Evolutionary conservation across 306 rosid genomes (phyloP), one percentile per base, ranked within the genome.

Genomic region (Erythrophleum fordii): DNA sequence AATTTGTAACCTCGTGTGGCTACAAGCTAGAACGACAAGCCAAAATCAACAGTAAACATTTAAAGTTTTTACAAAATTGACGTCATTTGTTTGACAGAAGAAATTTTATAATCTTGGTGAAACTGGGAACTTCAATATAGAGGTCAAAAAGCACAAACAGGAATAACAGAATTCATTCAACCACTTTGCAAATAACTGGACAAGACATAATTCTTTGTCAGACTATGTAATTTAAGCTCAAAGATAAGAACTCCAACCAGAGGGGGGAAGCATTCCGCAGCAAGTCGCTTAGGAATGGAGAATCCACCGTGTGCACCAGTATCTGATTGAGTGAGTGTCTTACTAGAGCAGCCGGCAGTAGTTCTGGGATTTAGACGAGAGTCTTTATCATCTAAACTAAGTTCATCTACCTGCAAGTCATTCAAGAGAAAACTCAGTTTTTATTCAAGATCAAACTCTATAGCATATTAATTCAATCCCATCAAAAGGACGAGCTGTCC

Each of bases 261-360:
- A 34, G 80, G 87, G 4, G 84, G 93, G 76, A 92, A 81, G 83
- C 89, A 90, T 60, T 80, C 90, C 34, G 77, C 84, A 17, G 97
- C 97, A 25, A 81, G 75, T 67, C 83, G 69, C 78, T 79, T 92
- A 14, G 88, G 97, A 53, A 92, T 82, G 41, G 97, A 90, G 52
- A 89, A 85, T 85, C 95, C 97, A 80, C 97, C 94, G 29, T 90
- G 97, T 1, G 90, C 82, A 74, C 94, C 88, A 41, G 91, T 86
- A 80, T 92, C 97, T 37, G 97, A 92, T 49, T 86, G 84, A 78
- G 97, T 92, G 26, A 92, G 97, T 22, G 17, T 74, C 86, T 92
- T 92, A 60, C 70, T 73, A 55, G 80, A 88, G 59, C 77, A 71
- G 77, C 73, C 60, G 44, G 34, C 35, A 17, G 29, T 8, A 18